Percentiles rank a stretch among this genome's conserved stretches.
phyloP scores from a whole-genome alignment of 1,284 basidiomycete genomes.

The Pholiota adiposa region DNA sequence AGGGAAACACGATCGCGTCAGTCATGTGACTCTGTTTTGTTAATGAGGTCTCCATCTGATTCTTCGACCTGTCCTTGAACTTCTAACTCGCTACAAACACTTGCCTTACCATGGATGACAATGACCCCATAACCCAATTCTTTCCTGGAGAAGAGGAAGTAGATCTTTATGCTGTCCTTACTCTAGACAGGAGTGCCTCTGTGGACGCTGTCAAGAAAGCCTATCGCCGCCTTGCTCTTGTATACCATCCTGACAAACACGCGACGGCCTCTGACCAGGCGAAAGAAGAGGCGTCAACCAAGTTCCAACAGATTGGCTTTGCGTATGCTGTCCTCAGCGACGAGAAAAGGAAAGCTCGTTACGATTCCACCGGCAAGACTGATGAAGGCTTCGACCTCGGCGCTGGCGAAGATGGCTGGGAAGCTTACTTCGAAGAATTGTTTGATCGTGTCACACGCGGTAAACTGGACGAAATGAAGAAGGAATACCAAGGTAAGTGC shows the following conservation, averaged over 20 bases:
- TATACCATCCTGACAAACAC: constrained; percentile 91
- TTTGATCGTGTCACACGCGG: constrained; percentile 86
- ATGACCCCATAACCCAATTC: constrained; percentile 79
- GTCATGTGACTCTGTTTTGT: constrained; percentile 21
- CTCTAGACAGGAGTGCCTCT: constrained; percentile 55
- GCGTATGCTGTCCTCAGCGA: constrained; percentile 89
- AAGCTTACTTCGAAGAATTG: constrained; percentile 88
- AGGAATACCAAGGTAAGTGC: constrained; percentile 82
- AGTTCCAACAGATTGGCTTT: constrained; percentile 91
- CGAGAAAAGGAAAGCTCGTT: constrained; percentile 71
- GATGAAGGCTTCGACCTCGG: constrained; percentile 76
- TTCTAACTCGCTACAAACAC: constrained; percentile 11
- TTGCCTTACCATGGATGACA: constrained; percentile 53
- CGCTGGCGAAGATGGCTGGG: constrained; percentile 88
- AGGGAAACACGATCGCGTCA: constrained; percentile 15
- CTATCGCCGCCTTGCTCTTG: constrained; percentile 83
- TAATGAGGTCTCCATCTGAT: neutral
- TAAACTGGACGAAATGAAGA: constrained; percentile 89
- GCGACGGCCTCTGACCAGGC: constrained; percentile 59
- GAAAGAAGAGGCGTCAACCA: constrained; percentile 65
- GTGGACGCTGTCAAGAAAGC: constrained; percentile 78
- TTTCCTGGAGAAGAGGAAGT: constrained; percentile 73
- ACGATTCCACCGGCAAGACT: constrained; percentile 85
- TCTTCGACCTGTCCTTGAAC: neutral
- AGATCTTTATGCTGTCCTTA: constrained; percentile 79